These are phyloP conservation scores for Glonium stellatum DNA, from an alignment of 495 filamentous ascomycete genomes.

Conservation along the genomic window DNA sequence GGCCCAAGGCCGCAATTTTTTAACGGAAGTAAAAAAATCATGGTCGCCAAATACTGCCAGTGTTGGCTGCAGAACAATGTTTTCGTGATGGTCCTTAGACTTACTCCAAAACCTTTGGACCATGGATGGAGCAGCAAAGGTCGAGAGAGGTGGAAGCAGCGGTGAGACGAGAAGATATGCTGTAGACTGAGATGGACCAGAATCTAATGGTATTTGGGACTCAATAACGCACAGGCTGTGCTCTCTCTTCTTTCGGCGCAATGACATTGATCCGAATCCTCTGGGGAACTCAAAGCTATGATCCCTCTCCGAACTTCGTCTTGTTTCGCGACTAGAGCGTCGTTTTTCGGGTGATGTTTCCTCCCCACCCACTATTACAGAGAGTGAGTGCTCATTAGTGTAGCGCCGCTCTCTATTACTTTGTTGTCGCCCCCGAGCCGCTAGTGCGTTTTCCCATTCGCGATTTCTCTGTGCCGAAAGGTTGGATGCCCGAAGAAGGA, in stretches of 20 bases:
- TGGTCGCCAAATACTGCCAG: conserved; percentile 72
- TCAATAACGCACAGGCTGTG: background rate
- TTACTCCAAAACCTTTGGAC: conserved; percentile 14
- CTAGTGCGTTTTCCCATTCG: conserved; percentile 24
- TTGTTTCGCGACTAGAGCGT: conserved; percentile 26
- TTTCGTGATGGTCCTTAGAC: conserved; percentile 10
- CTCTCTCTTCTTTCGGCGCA: background rate
- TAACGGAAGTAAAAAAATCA: conserved; percentile 67
- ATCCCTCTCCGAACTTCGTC: conserved; percentile 25
- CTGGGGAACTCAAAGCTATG: conserved; percentile 27
- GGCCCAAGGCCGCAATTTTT: conserved; percentile 65
- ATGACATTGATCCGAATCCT: conserved; percentile 18
- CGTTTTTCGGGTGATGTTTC: conserved; percentile 30
- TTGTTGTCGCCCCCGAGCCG: conserved; percentile 22
- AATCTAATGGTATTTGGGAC: background rate
- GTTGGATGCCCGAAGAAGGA: conserved; percentile 57
- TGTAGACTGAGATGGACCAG: conserved; percentile 32
- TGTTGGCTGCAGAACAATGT: conserved; percentile 45
- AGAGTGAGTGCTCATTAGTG: conserved; percentile 8
- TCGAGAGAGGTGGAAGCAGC: conserved; percentile 51
- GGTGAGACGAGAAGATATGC: conserved; percentile 80
- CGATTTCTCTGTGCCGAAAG: conserved; percentile 51
- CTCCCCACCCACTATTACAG: conserved; percentile 33
- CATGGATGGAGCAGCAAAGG: conserved; percentile 27
- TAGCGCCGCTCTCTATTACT: conserved; percentile 30